phyloP scores from a whole-genome alignment of 2,329 filamentous ascomycete genomes.

The Aspergillus eucalypticola region DNA sequence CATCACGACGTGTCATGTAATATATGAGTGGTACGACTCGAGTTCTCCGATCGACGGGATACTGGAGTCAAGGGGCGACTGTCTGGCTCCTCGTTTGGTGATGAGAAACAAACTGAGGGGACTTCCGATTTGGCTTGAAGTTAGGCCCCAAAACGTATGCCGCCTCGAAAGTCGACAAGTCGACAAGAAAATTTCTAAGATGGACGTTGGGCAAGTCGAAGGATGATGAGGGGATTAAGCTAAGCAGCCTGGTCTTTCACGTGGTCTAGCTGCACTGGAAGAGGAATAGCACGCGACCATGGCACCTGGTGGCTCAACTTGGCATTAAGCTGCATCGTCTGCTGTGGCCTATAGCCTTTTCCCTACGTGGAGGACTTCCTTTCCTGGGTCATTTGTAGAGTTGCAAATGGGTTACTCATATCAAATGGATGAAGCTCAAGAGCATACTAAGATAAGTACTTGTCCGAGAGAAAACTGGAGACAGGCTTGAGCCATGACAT shows the following conservation, averaged over 20 bases:
- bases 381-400: neutral
- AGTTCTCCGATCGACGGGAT: neutral
- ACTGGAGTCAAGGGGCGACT: neutral
- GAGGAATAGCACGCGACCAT: neutral
- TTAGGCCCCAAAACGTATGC: neutral
- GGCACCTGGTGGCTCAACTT: neutral
- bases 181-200: neutral
- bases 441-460: neutral
- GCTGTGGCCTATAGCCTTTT: neutral
- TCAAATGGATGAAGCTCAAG: neutral
- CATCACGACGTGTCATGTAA: slow-evolving; percentile 21
- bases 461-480: neutral
- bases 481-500: neutral
- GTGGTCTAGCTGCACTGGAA: slow-evolving; percentile 6
- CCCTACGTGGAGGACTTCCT: neutral
- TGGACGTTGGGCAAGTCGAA: neutral
- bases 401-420: neutral
- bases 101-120: neutral
- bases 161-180: no score
- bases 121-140: neutral
- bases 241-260: neutral
- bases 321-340: neutral
- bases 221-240: neutral
- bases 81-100: neutral
- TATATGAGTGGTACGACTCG: neutral